Evolutionary conservation across 2,329 filamentous ascomycete genomes (phyloP), one percentile per base, ranked within the genome.

Genomic region (Leptosphaerulina australis): DNA sequence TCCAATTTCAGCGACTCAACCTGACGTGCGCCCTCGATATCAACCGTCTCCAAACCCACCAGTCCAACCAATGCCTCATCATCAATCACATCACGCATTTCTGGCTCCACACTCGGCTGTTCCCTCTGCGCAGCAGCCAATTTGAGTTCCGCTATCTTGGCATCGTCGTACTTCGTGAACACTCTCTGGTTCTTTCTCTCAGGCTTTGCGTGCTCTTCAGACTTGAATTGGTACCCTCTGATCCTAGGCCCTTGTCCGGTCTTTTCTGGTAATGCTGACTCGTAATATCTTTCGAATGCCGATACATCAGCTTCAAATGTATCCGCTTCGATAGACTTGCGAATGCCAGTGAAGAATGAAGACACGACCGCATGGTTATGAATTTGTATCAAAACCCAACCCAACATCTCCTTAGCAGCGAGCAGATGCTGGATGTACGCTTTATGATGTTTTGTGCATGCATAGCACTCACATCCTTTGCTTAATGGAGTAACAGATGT

Each of bases 381-480:
- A 3, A 96, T 81, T 71, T 97, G 93, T 6, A 99, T 79, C 6
- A 99, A 80, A 0, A 88, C 89, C 94, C 94, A 99, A 18, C 88
- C 93, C 4, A 97, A 84, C 94, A 99, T 97, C 74, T 99, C 94
- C 67, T 92, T 95, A 0, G 94, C 91, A 36, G 84, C 81, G 5
- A 99, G 83, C 1, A 97, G 81, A 71, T 99, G 94, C 58, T 91
- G 88, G 26, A 99, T 68, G 72, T 90, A 99, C 0, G 94, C 93
- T 39, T 87, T 80, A 73, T 96, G 91, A 71, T 97, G 93, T 14
- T 82, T 83, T 2, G 79, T 83, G 78, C 94, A 99, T 17, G 91
- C 79, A 71, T 96, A 93, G 79, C 94, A 99, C 40, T 74, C 62
- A 71, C 94, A 99, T 12, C 73, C 80, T 1, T 74, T 68, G 3